A percentile compares a stretch with the other conserved stretches of the same genome.
phyloP scores from a whole-genome alignment of 305 asterid species.

The Fraxinus latifolia region DNA sequence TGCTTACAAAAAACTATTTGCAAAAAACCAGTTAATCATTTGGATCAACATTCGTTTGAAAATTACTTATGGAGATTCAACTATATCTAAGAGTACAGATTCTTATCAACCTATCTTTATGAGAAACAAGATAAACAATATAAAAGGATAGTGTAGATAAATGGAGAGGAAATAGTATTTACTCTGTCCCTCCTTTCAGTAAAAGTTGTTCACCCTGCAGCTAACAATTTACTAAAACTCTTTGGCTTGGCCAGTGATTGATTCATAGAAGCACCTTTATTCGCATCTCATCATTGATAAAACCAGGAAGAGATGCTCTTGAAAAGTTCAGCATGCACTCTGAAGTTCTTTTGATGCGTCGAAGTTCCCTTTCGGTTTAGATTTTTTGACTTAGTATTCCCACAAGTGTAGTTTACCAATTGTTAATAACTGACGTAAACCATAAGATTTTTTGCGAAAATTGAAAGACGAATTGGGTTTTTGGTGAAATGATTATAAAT shows the following conservation, averaged over 20 bases:
- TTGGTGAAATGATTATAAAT: not conserved
- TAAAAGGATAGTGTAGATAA: not conserved
- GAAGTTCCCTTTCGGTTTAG: not conserved
- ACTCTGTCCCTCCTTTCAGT: not conserved
- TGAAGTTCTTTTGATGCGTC: not conserved
- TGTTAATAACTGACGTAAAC: not conserved
- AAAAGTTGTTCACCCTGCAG: not conserved
- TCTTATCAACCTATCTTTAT: not conserved
- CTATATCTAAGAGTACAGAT: not conserved
- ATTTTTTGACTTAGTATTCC: not conserved
- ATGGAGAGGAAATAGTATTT: not conserved
- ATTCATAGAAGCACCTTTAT: not conserved
- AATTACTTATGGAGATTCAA: not conserved
- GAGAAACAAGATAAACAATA: not conserved
- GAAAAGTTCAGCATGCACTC: not conserved
- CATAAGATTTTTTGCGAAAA: not conserved
- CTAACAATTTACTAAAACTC: not conserved
- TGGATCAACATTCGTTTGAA: not conserved
- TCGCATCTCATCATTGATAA: not conserved
- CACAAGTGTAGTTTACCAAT: not conserved
- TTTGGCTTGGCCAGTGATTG: not conserved
- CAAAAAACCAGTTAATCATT: not conserved
- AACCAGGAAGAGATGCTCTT: not conserved
- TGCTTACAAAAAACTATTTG: not conserved
- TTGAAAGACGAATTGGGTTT: not conserved